These are phyloP conservation scores for Irpex sp. DNA, from an alignment of 1,284 basidiomycete genomes.

Conservation along the genomic window DNA sequence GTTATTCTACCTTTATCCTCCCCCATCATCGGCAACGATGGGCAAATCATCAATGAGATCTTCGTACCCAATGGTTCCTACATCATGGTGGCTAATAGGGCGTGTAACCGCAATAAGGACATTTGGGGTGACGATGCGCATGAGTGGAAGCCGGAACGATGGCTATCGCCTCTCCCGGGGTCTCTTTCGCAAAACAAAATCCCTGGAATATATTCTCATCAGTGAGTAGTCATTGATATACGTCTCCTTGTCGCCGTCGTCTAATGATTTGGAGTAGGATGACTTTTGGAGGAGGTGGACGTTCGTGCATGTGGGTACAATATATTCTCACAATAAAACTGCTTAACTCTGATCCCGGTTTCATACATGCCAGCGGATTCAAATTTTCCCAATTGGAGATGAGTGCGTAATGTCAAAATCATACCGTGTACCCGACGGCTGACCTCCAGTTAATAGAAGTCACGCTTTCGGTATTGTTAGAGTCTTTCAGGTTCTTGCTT, in stretches of 20 bases:
- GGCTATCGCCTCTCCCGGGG: conserved; percentile 22
- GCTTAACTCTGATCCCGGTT: neutral
- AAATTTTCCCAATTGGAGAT: conserved; percentile 33
- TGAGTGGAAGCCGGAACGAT: conserved; percentile 30
- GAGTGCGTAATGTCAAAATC: conserved; percentile 19
- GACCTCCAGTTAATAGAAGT: conserved; percentile 8
- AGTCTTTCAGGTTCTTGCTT: conserved; percentile 11
- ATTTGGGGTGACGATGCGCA: conserved; percentile 29
- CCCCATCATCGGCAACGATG: conserved; percentile 24
- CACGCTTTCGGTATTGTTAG: conserved; percentile 9
- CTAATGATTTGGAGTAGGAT: conserved; percentile 22
- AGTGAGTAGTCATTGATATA: conserved; percentile 14
- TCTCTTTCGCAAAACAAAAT: conserved; percentile 16
- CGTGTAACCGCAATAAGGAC: conserved; percentile 25
- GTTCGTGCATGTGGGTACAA: conserved; percentile 30
- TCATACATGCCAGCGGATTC: conserved; percentile 24
- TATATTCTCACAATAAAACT: neutral
- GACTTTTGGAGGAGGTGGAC: conserved; percentile 33
- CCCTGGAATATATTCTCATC: conserved; percentile 23
- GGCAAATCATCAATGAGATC: conserved; percentile 35
- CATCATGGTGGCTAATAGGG: conserved; percentile 24
- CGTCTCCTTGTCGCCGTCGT: neutral
- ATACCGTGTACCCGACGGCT: neutral
- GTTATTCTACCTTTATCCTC: conserved; percentile 24
- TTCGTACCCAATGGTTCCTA: conserved; percentile 38